These are phyloP conservation scores for Corymbia citriodora DNA, from an alignment of 441 rosid genomes.

Conservation along the genomic window DNA sequence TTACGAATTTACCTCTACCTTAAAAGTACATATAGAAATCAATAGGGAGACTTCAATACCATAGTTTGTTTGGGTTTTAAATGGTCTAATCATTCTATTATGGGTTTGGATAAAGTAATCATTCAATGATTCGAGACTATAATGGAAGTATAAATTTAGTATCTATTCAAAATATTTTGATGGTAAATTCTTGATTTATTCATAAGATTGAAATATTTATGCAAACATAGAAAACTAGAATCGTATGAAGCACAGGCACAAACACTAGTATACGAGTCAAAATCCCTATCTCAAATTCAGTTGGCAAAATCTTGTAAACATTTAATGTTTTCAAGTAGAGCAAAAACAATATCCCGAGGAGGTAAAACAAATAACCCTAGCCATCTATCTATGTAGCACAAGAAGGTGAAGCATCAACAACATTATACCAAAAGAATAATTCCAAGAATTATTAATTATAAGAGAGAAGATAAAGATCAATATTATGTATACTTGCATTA, in stretches of 20 bases:
- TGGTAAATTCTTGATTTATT: rapidly evolving
- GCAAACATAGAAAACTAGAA: background rate
- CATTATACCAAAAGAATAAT: background rate
- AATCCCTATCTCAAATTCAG: background rate
- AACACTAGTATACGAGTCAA: background rate
- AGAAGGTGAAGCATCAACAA: background rate
- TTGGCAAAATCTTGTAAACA: background rate
- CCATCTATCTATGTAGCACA: background rate
- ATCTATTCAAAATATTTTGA: background rate
- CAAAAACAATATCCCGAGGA: background rate
- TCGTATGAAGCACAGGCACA: background rate
- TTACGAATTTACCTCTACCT: background rate
- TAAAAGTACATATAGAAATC: background rate
- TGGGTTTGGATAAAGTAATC: background rate
- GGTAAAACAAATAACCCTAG: background rate
- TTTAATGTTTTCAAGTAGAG: background rate
- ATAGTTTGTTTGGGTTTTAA: background rate
- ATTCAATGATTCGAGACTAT: background rate
- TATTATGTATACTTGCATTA: background rate
- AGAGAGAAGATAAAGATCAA: background rate
- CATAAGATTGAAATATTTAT: background rate
- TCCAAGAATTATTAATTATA: background rate
- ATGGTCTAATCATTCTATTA: background rate
- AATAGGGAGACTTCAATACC: background rate
- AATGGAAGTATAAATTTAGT: background rate